Base-by-base conservation (phyloP, 306 rosid species). In the Comarum palustre region DNA sequence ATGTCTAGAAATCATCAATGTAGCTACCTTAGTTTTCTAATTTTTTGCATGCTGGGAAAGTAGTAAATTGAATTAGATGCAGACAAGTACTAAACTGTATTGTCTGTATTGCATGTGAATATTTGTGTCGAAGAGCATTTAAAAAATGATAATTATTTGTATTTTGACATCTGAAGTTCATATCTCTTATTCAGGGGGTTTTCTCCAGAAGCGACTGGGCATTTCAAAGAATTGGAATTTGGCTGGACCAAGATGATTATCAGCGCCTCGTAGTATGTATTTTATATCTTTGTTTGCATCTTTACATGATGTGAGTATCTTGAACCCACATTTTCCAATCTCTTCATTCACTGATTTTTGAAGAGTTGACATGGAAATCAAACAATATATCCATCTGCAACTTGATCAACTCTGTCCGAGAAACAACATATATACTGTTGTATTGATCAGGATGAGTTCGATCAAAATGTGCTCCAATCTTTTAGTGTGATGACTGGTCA, bases 221-320 rank as follows among this genome's bases (percentile, higher is more conserved):
- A 73, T 76, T 32, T 72, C 87, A n/a, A 83, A 81, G 81, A 84
- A 73, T 73, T 82, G 86, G 89, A 81, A 83, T 80, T 68, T 72
- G 71, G 51, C 75, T 19, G 79, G 77, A 4, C 85, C 83, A 39
- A 85, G 85, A 78, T 86, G 81, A 80, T 80, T 73, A 59, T 38
- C 25, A 62, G 50, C 73, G 8, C 13, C 25, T 57, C 72, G 57
- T 14, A 20, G 43, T 77, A 84, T 34, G 63, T 29, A 19, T 2
- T 47, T 24, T 31, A n/a, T 29, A 31, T 27, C 20, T 29, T 15
- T 61, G 10, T 60, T 34, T 57, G 16, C 43, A 57, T 14, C 34
- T 25, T 41, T 59, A 75, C 70, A 55, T 17, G 71, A 59, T 72
- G 57, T 48, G 51, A 73, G 77, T 79, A 36, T 64, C 20, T 61